Conservation (phyloP, 148 eudicot genomes). For the Cornus kousa region DNA sequence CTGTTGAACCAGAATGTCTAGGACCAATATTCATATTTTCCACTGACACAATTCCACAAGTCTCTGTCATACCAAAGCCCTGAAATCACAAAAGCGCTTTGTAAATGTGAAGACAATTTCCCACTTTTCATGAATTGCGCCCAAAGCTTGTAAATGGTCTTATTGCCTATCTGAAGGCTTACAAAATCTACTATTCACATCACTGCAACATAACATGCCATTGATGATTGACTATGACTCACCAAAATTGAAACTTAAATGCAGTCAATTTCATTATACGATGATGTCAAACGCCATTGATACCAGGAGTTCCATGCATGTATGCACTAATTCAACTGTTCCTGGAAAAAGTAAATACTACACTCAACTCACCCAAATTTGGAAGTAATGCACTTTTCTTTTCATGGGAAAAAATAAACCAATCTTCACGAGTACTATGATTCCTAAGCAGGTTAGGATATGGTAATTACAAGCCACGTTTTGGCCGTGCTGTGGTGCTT, state of each 20-base stretch:
- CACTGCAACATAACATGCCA: background rate
- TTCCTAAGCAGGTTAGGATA: no score
- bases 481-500: no score
- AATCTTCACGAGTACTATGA: no score
- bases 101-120: conserved; percentile 1
- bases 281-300: background rate
- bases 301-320: background rate
- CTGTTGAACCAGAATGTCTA: conserved; percentile 73
- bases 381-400: background rate
- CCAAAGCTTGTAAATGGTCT: background rate
- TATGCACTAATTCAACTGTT: background rate
- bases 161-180: background rate
- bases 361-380: background rate
- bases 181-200: background rate
- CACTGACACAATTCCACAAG: conserved; percentile 56
- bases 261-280: background rate
- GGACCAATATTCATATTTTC: conserved; percentile 49
- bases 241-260: background rate
- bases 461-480: no score
- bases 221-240: background rate
- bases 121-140: background rate
- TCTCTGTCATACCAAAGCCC: conserved; percentile 95
- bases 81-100: conserved; percentile 28
- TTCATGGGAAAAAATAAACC: background rate
- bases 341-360: background rate